phyloP scores from a whole-genome alignment of 1,139 yeast species.

The Wickerhamomyces sp. region DNA sequence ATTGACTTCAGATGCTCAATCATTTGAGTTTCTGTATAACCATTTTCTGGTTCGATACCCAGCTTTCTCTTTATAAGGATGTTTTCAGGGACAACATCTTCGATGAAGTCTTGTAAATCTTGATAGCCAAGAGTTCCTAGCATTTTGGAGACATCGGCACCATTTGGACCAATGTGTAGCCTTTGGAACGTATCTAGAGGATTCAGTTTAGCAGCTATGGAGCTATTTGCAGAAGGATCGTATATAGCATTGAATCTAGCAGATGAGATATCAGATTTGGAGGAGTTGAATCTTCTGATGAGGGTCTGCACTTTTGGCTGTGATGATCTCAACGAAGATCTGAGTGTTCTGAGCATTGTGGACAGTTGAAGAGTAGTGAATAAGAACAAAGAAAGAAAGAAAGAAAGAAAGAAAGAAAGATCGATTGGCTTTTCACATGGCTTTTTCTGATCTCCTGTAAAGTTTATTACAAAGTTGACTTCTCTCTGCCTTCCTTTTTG shows the following conservation, averaged over 20 bases:
- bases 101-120: constrained; percentile 66
- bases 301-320: background rate
- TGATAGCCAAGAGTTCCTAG: constrained; percentile 58
- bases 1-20: constrained; percentile 58
- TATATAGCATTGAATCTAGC: constrained; percentile 19
- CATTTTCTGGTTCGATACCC: constrained; percentile 57
- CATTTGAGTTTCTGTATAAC: constrained; percentile 80
- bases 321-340: background rate
- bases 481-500: background rate
- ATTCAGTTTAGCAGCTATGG: constrained; percentile 12
- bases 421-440: too few species aligned
- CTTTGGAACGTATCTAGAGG: constrained; percentile 79
- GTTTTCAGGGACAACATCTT: constrained; percentile 71
- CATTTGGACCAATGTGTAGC: constrained; percentile 87
- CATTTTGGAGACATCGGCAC: constrained; percentile 60
- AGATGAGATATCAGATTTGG: constrained; percentile 19
- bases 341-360: background rate
- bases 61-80: constrained; percentile 67
- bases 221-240: constrained; percentile 11
- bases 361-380: too few species aligned
- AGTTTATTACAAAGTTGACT: background rate
- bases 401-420: too few species aligned
- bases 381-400: background rate
- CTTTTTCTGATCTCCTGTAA: background rate
- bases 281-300: background rate